These are phyloP conservation scores for Schizosaccharomyces versatilis DNA, from an alignment of 1,139 yeast species.

Conservation along the genomic window DNA sequence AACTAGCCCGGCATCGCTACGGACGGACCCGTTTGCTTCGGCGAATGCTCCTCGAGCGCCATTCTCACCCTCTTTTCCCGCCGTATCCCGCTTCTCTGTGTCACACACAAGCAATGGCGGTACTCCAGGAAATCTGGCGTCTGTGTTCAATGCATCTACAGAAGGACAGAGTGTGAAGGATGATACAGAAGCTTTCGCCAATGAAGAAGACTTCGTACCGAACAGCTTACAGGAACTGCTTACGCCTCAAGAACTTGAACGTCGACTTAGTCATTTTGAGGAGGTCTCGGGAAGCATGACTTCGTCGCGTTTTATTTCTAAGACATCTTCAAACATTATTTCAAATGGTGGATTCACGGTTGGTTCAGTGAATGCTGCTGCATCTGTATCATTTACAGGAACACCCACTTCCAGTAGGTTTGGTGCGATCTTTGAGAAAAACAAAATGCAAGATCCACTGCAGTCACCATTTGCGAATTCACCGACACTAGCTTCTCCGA, in stretches of 20 bases:
- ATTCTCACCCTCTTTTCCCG: too few species aligned
- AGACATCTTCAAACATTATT: background rate
- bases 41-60: too few species aligned
- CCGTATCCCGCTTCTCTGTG: too few species aligned
- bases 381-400: background rate
- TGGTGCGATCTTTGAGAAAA: background rate
- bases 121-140: too few species aligned
- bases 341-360: background rate
- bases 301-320: background rate
- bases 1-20: background rate
- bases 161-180: conserved; percentile 15
- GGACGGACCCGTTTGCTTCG: background rate
- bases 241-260: conserved; percentile 52
- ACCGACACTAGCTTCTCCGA: too few species aligned
- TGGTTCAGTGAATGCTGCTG: background rate
- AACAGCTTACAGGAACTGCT: conserved; percentile 47
- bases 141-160: too few species aligned
- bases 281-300: background rate
- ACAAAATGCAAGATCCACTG: background rate
- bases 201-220: conserved; percentile 59
- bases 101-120: too few species aligned
- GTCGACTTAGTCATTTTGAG: conserved; percentile 36
- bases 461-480: too few species aligned
- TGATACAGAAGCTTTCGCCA: conserved; percentile 25
- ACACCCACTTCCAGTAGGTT: conserved; percentile 1